Percentiles rank a stretch among this genome's conserved stretches.
Conservation (phyloP, 2,329 filamentous ascomycete species). For the Magnaporthiopsis rhizophila region DNA sequence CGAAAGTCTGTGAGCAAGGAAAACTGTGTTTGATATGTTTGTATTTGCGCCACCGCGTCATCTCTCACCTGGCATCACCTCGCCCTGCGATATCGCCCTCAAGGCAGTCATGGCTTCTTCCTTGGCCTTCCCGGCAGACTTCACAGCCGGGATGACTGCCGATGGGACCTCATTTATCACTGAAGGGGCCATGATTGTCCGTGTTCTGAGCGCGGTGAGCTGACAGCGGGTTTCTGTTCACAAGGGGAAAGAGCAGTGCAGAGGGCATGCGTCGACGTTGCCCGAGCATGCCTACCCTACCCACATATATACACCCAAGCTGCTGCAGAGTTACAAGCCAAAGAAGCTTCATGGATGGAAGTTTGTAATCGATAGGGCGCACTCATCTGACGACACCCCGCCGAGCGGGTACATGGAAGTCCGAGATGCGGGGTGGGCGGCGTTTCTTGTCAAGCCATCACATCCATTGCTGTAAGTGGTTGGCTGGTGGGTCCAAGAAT, state of each 20-base stretch:
- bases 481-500: neutral
- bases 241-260: neutral
- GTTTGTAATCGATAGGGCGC: neutral
- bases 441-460: neutral
- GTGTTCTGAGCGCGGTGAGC: neutral
- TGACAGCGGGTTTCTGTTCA: neutral
- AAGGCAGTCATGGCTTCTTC: slow-evolving; percentile 16
- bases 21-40: neutral
- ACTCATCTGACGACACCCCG: neutral
- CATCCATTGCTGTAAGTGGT: neutral
- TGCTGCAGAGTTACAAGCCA: neutral
- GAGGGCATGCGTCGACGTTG: neutral
- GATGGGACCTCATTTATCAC: slow-evolving; percentile 10
- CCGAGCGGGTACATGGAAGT: neutral
- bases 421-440: neutral
- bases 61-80: slow-evolving; percentile 17
- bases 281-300: neutral
- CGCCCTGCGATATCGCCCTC: slow-evolving; percentile 21
- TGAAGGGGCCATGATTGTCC: slow-evolving; percentile 17
- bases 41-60: neutral
- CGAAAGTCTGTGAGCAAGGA: neutral
- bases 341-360: neutral
- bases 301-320: neutral
- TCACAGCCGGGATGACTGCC: slow-evolving; percentile 1
- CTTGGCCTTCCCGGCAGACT: slow-evolving; percentile 9